Evolutionary conservation across 1,284 basidiomycete species (phyloP).

Genomic region (Ganoderma meredithae): DNA sequence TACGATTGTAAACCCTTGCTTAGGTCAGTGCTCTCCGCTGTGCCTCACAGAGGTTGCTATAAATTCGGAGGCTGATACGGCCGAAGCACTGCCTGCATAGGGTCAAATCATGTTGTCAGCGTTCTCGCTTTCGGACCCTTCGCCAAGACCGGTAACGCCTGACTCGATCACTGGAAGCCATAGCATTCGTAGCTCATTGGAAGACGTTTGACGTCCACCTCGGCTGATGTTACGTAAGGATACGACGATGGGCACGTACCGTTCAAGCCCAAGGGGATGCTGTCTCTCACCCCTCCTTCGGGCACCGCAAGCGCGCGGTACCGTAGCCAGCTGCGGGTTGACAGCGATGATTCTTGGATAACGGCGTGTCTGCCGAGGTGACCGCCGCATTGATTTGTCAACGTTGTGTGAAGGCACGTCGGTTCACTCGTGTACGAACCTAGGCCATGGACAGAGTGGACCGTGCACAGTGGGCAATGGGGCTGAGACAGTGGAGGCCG

Average conservation of each 20-base stretch:
- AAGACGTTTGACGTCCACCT: neutral
- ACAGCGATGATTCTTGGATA: neutral
- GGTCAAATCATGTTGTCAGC: slow-evolving; percentile 84
- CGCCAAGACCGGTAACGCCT: neutral
- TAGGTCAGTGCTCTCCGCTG: no score
- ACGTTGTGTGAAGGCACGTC: neutral
- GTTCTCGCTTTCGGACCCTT: slow-evolving; percentile 45
- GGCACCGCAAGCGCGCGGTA: neutral
- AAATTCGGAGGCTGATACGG: slow-evolving; percentile 62
- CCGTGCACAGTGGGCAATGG: neutral
- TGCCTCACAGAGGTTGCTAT: slow-evolving; percentile 14
- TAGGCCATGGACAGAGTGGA: neutral
- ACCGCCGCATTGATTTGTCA: slow-evolving; percentile 1
- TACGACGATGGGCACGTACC: neutral
- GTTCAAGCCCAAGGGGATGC: neutral
- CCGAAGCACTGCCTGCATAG: slow-evolving; percentile 79
- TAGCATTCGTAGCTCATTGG: neutral
- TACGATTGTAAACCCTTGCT: no score
- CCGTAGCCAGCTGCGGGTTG: neutral
- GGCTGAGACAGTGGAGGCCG: neutral
- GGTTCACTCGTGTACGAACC: neutral
- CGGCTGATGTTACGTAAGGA: neutral
- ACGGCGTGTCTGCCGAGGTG: neutral
- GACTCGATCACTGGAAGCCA: neutral
- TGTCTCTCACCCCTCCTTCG: no score